phyloP scores from a whole-genome alignment of 1,139 yeast species.

The Candida sanyaensis region DNA sequence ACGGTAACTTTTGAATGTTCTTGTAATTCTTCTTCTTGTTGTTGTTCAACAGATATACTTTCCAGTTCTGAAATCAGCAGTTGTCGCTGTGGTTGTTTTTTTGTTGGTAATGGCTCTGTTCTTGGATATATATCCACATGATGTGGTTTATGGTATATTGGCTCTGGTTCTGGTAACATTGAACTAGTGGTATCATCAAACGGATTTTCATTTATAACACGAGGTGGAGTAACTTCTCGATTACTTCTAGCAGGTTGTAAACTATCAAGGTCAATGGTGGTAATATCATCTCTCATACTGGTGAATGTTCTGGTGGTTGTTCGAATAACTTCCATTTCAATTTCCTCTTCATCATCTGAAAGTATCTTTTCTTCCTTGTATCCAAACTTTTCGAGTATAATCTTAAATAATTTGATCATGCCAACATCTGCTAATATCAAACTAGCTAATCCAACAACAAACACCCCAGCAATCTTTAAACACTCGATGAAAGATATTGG shows the following conservation, averaged over 20 bases:
- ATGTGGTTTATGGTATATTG: slow-evolving; percentile 17
- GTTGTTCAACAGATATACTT: slow-evolving; percentile 1
- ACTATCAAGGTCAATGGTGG: slow-evolving; percentile 33
- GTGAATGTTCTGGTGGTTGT: slow-evolving; percentile 21
- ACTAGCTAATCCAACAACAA: slow-evolving; percentile 60
- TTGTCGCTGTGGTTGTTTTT: background rate
- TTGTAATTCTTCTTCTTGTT: slow-evolving; percentile 3
- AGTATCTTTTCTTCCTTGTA: slow-evolving; percentile 14
- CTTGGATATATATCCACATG: slow-evolving; percentile 9
- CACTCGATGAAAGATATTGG: slow-evolving; percentile 69
- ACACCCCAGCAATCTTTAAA: slow-evolving; percentile 72
- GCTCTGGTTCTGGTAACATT: slow-evolving; percentile 19
- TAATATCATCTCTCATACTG: slow-evolving; percentile 37
- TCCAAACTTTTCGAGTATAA: slow-evolving; percentile 23
- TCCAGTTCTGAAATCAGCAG: slow-evolving; percentile 1
- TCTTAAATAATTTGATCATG: slow-evolving; percentile 33
- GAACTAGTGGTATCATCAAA: slow-evolving; percentile 10
- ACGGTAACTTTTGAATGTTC: slow-evolving; percentile 15
- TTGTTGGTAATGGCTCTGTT: background rate
- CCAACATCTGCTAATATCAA: slow-evolving; percentile 50
- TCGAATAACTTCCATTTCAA: slow-evolving; percentile 21
- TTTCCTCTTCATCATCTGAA: slow-evolving; percentile 19
- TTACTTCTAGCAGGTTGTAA: slow-evolving; percentile 18
- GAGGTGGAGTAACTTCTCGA: slow-evolving; percentile 15
- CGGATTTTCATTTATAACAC: slow-evolving; percentile 18